These are phyloP conservation scores for Yarrowia sp. DNA, from an alignment of 805 yeast genomes.

Conservation along the genomic window DNA sequence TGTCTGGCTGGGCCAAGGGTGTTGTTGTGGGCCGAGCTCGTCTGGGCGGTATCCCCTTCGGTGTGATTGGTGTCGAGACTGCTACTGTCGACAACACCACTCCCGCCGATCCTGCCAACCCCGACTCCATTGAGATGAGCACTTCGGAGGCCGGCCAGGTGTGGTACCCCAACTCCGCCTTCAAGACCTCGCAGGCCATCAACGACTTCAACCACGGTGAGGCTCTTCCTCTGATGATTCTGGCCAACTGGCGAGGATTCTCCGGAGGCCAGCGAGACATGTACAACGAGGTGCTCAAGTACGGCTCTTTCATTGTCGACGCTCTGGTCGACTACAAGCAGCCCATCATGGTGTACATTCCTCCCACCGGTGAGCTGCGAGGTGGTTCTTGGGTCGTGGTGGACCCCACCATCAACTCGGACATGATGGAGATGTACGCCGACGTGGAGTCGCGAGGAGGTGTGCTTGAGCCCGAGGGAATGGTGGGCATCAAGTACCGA, in stretches of 20 bases:
- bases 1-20: constrained; percentile 98
- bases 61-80: constrained; percentile 96
- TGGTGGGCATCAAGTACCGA: constrained; percentile 98
- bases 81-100: constrained; percentile 84
- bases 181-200: constrained; percentile 98
- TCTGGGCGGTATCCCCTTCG: constrained; percentile 97
- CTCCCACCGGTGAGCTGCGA: constrained; percentile 97
- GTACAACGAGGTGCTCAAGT: constrained; percentile 97
- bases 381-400: constrained; percentile 99
- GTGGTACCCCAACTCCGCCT: constrained; percentile 99
- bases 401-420: constrained; percentile 95
- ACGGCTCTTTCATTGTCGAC: constrained; percentile 96
- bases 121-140: constrained; percentile 85
- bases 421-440: constrained; percentile 99
- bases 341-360: constrained; percentile 95
- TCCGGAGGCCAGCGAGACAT: constrained; percentile 99
- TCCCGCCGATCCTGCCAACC: constrained; percentile 99
- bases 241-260: constrained; percentile 99
- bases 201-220: constrained; percentile 98
- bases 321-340: constrained; percentile 95
- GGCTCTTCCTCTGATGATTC: constrained; percentile 93
- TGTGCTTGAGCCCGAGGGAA: constrained; percentile 98
- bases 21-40: constrained; percentile 99
- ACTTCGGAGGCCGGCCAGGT: constrained; percentile 98
- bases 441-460: constrained; percentile 96